These are phyloP conservation scores for Colletotrichum abscissum DNA, from an alignment of 2,329 filamentous ascomycete genomes.

Conservation along the genomic window DNA sequence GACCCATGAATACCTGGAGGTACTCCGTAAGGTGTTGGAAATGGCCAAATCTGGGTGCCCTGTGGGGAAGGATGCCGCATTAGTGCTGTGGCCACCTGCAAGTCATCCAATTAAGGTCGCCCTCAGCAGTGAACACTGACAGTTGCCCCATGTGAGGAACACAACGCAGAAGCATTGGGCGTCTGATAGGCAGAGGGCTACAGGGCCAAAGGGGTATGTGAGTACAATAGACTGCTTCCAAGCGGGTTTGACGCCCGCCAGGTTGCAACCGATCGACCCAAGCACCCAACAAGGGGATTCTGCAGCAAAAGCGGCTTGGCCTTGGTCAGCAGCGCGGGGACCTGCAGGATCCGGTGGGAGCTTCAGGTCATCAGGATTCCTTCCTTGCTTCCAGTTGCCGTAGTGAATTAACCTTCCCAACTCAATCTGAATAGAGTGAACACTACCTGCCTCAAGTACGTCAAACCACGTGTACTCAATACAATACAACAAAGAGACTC, in stretches of 20 bases:
- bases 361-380: not conserved
- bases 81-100: slow-evolving; percentile 26
- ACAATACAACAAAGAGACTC: not conserved
- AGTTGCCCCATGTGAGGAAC: slow-evolving; percentile 1
- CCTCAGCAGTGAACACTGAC: slow-evolving; percentile 32
- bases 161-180: not conserved
- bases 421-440: not conserved
- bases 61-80: slow-evolving; percentile 22
- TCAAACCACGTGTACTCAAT: not conserved
- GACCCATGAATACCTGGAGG: not conserved
- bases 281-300: not conserved
- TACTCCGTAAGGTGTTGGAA: not conserved
- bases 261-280: not conserved
- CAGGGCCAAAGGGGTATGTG: no score
- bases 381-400: not conserved
- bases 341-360: not conserved
- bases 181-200: not conserved
- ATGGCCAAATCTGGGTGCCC: slow-evolving; percentile 3
- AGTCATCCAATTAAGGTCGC: slow-evolving; percentile 24
- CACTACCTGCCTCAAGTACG: not conserved
- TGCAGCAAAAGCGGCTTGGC: not conserved
- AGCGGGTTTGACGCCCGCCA: not conserved
- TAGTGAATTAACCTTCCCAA: not conserved
- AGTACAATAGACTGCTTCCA: not conserved
- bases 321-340: not conserved